Evolutionary conservation across 129 eudicot species (phyloP), one percentile per base, ranked within the genome.

Genomic region (Chrysanthemum lavandulifolium): DNA sequence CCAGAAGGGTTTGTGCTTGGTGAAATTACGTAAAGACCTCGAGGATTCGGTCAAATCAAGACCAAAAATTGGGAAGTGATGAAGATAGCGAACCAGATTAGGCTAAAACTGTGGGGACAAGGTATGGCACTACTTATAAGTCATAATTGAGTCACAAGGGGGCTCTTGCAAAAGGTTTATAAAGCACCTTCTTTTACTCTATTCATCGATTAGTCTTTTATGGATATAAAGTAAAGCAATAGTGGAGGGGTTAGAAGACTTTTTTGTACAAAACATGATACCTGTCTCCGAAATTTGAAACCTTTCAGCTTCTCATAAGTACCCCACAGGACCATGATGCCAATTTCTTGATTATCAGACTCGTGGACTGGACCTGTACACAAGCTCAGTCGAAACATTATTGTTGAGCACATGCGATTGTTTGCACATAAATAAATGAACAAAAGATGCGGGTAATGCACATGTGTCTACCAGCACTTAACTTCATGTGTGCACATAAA

Each of bases 181-280:
- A 80, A 80, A 68, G 76, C 68, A 29, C 19, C 67, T 61, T 68
- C 45, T 65, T 61, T 48, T 29, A 73, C 49, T 48, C 68, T 55
- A 64, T 52, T 66, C 31, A 48, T 77, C 75, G 61, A 71, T 13
- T 57, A 54, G 71, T 15, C 74, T 80, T 82, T 76, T 67, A 53
- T 82, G 80, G 85, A 82, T 82, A 80, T 76, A 82, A 82, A 86
- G 87, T 69, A 59, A 74, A 13, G 27, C 67, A 13, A 76, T 86
- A 77, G 75, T 78, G 71, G 81, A 63, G 72, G 61, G 61, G 76
- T 56, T 79, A 65, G 25, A 72, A 57, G 73, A 65, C 87, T 76
- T 85, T 65, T 76, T 65, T 61, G 67, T 27, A 68, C 76, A 19
- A 68, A 74, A 64, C 84, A 85, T 61, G 86, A 79, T 79, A 65